These are phyloP conservation scores for Orbilia blumenaviensis DNA, from an alignment of 2,329 filamentous ascomycete species.

Conservation along the genomic window DNA sequence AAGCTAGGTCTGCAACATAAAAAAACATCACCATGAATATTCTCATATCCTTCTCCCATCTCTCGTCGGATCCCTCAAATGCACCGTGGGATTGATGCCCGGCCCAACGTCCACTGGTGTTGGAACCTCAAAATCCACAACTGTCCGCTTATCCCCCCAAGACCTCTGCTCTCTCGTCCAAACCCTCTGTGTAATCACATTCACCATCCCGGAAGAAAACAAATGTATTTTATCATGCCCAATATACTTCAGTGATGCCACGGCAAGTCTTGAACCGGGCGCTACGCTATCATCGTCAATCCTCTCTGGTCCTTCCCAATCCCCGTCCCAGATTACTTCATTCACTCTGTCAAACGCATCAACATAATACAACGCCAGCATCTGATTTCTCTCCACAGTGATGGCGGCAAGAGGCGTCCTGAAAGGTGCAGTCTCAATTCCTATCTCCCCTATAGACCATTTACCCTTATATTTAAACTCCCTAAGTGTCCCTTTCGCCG, in stretches of 20 bases:
- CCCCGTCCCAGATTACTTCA: neutral
- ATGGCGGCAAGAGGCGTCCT: conserved; percentile 8
- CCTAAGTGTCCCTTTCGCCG: neutral
- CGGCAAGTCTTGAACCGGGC: conserved; percentile 10
- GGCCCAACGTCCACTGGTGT: neutral
- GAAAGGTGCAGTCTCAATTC: neutral
- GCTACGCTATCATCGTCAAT: neutral
- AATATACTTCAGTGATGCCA: conserved; percentile 16
- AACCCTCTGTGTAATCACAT: conserved; percentile 13
- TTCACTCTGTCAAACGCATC: neutral
- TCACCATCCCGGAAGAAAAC: conserved; percentile 15
- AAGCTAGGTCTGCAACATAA: neutral
- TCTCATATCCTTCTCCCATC: neutral
- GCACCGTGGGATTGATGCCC: neutral
- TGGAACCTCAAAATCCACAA: conserved; percentile 6
- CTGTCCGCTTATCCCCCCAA: neutral
- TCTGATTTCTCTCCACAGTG: neutral
- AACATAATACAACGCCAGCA: neutral
- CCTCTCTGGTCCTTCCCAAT: neutral
- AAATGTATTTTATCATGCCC: conserved; percentile 17
- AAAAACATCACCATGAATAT: neutral
- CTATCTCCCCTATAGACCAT: neutral
- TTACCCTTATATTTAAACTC: neutral
- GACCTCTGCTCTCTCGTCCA: neutral
- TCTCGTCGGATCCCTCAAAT: neutral